Percentiles rank a stretch among this genome's conserved stretches.
phyloP scores from a whole-genome alignment of 2,329 filamentous ascomycete species.

The Salinomyces thailandicus region DNA sequence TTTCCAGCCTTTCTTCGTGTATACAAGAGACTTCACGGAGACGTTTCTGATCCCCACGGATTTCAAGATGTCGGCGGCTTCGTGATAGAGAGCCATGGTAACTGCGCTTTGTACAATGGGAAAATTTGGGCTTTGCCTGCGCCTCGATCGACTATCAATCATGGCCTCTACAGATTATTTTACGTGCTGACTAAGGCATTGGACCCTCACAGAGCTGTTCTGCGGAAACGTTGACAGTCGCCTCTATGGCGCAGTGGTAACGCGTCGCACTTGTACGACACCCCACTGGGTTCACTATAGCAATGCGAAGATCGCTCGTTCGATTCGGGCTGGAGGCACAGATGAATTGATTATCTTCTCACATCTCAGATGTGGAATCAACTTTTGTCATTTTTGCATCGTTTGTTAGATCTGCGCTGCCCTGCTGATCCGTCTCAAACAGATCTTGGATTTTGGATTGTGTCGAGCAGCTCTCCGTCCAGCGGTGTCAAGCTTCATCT shows the following conservation, averaged over 20 bases:
- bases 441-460: too few relatives aligned
- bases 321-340: constrained; percentile 9
- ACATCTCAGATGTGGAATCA: too few relatives aligned
- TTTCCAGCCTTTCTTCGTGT: constrained; percentile 61
- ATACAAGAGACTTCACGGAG: constrained; percentile 79
- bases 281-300: too few relatives aligned
- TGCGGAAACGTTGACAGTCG: neutral
- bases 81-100: constrained; percentile 90
- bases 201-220: neutral
- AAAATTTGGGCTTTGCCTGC: too few relatives aligned
- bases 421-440: too few relatives aligned
- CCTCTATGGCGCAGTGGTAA: constrained; percentile 8
- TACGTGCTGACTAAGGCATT: neutral
- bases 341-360: neutral
- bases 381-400: too few relatives aligned
- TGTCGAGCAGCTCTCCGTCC: too few relatives aligned
- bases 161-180: neutral
- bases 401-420: too few relatives aligned
- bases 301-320: constrained; percentile 12
- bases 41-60: constrained; percentile 56
- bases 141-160: too few relatives aligned
- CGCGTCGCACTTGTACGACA: constrained; percentile 7
- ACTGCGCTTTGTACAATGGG: neutral
- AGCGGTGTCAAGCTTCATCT: too few relatives aligned
- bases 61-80: constrained; percentile 66